Evolutionary conservation across 768 basidiomycete genomes (phyloP).

Genomic region (Cyclocybe cylindracea): DNA sequence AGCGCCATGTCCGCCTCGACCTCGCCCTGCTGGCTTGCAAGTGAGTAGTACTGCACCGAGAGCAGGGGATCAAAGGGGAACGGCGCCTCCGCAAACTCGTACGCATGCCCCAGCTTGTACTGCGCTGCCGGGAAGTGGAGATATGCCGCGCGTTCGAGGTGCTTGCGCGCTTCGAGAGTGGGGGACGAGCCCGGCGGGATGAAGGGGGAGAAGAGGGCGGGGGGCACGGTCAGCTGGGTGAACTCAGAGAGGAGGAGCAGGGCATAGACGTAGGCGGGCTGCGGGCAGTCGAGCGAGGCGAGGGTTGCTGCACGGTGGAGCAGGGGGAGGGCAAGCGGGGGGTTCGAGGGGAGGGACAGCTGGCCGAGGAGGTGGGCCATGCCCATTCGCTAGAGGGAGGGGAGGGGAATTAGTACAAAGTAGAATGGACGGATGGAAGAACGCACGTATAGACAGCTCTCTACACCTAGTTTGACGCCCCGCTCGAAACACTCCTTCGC

Average conservation of each 20-base stretch:
- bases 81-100: conserved; percentile 86
- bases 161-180: conserved; percentile 66
- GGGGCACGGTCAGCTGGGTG: conserved; percentile 49
- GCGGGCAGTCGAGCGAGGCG: conserved; percentile 74
- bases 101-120: conserved; percentile 90
- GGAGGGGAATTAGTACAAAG: background rate
- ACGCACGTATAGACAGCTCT: conserved; percentile 80
- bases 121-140: conserved; percentile 85
- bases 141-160: conserved; percentile 84
- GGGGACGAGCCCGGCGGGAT: conserved; percentile 51
- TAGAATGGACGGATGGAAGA: conserved; percentile 4
- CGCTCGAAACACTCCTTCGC: conserved; percentile 88
- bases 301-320: conserved; percentile 78
- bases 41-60: conserved; percentile 86
- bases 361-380: conserved; percentile 93
- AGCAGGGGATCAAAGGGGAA: conserved; percentile 88
- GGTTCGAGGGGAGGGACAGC: conserved; percentile 59
- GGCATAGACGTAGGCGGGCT: conserved; percentile 89
- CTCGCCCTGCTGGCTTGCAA: conserved; percentile 85
- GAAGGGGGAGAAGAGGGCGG: conserved; percentile 53
- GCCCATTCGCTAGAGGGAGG: conserved; percentile 71
- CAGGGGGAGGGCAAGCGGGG: conserved; percentile 63
- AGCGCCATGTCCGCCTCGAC: conserved; percentile 96
- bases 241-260: conserved; percentile 86
- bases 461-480: conserved; percentile 73